These are phyloP conservation scores for Plasmodium ovale DNA, from an alignment of 169 alveolate genomes.

Conservation along the genomic window DNA sequence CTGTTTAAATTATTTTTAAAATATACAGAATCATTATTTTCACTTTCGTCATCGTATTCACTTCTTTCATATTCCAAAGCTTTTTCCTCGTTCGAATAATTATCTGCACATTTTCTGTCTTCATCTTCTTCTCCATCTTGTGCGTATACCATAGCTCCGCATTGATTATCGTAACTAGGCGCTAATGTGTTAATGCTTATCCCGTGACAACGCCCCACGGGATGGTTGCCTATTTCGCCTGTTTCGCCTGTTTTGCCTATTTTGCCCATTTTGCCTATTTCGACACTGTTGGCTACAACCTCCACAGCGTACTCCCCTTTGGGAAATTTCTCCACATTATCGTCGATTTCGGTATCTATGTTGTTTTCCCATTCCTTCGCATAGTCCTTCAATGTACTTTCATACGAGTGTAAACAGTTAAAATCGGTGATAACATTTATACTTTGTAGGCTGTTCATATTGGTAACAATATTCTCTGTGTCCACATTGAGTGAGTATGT, in stretches of 20 bases:
- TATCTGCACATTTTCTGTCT: background rate
- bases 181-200: background rate
- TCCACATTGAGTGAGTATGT: background rate
- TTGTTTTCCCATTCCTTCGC: background rate
- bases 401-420: background rate
- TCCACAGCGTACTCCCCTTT: background rate
- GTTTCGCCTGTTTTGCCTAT: background rate
- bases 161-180: background rate
- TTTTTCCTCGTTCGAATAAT: background rate
- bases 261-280: background rate
- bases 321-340: background rate
- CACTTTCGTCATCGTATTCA: background rate
- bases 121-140: too few relatives aligned
- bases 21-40: background rate
- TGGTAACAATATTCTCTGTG: slow-evolving; percentile 1
- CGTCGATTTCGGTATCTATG: background rate
- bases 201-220: too few relatives aligned
- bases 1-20: background rate
- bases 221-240: too few relatives aligned
- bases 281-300: background rate
- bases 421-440: background rate
- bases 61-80: background rate
- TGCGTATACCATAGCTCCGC: background rate
- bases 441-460: background rate
- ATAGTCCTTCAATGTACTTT: background rate